These are phyloP conservation scores for Penicillium fuscoglaucum DNA, from an alignment of 2,329 filamentous ascomycete species.

Conservation along the genomic window DNA sequence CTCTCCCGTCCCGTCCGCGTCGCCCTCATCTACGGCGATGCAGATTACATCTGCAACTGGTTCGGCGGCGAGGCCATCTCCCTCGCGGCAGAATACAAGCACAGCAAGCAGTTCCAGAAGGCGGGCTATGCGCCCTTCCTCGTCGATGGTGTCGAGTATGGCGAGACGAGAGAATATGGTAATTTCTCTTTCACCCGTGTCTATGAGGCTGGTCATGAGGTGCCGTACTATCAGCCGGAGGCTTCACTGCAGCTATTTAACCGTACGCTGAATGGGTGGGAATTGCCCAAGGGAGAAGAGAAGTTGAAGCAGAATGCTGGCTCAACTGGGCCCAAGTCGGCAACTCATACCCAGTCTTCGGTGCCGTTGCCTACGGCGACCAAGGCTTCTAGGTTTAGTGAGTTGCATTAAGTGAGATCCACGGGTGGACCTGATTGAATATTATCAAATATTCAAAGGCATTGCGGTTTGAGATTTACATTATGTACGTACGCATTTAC, in stretches of 20 bases:
- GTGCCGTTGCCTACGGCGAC: constrained; percentile 35
- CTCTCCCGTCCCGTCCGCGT: constrained; percentile 65
- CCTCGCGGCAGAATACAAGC: constrained; percentile 55
- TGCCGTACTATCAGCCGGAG: constrained; percentile 59
- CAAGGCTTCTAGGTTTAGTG: neutral
- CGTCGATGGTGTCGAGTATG: constrained; percentile 66
- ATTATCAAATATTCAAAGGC: neutral
- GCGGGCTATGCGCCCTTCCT: constrained; percentile 73
- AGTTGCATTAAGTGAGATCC: too few species aligned
- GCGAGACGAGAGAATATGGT: constrained; percentile 72
- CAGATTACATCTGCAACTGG: constrained; percentile 58
- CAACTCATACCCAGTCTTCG: constrained; percentile 49
- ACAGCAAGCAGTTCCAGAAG: constrained; percentile 58
- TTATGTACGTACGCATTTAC: neutral
- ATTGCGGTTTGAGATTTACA: neutral
- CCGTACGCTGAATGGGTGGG: constrained; percentile 58
- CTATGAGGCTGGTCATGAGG: constrained; percentile 66
- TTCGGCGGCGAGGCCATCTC: constrained; percentile 74
- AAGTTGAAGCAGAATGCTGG: constrained; percentile 38
- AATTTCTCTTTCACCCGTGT: constrained; percentile 70
- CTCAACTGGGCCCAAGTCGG: constrained; percentile 43
- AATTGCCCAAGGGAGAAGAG: constrained; percentile 54
- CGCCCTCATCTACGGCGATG: constrained; percentile 69
- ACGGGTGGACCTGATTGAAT: neutral
- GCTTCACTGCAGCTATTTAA: constrained; percentile 62